Conservation (phyloP, 2,329 filamentous ascomycete species). For the Aureobasidium lini region DNA sequence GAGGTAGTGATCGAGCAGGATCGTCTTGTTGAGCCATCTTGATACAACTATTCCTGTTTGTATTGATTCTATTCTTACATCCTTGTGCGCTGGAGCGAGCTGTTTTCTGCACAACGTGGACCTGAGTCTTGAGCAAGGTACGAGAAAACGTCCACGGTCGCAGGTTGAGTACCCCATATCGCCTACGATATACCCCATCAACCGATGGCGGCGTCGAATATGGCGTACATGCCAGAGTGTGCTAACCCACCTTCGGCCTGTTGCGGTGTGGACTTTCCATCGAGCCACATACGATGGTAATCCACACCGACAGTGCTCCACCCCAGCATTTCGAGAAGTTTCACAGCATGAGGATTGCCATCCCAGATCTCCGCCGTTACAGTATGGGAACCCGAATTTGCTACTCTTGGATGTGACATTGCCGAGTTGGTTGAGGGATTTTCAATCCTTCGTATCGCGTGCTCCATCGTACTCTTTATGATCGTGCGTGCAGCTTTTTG, state of each 20-base stretch:
- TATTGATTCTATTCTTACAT: constrained; percentile 10
- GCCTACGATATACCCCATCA: constrained; percentile 8
- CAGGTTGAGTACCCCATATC: background rate
- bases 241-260: constrained; percentile 27
- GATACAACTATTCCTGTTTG: constrained; percentile 8
- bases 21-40: constrained; percentile 9
- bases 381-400: constrained; percentile 15
- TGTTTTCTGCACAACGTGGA: background rate
- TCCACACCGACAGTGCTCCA: constrained; percentile 26
- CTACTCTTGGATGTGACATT: constrained; percentile 15
- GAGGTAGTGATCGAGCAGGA: constrained; percentile 3
- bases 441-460: constrained; percentile 17
- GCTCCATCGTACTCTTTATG: constrained; percentile 23
- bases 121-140: background rate
- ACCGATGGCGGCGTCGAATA: constrained; percentile 28
- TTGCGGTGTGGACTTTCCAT: constrained; percentile 25
- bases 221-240: constrained; percentile 27
- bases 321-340: constrained; percentile 28
- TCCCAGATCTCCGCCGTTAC: constrained; percentile 30
- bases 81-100: background rate
- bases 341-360: constrained; percentile 23
- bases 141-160: background rate
- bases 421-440: constrained; percentile 4
- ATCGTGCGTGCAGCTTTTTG: constrained; percentile 21
- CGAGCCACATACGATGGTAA: constrained; percentile 33